Conservation (phyloP, 169 alveolate genomes). For the Cryptosporidium tyzzeri region DNA sequence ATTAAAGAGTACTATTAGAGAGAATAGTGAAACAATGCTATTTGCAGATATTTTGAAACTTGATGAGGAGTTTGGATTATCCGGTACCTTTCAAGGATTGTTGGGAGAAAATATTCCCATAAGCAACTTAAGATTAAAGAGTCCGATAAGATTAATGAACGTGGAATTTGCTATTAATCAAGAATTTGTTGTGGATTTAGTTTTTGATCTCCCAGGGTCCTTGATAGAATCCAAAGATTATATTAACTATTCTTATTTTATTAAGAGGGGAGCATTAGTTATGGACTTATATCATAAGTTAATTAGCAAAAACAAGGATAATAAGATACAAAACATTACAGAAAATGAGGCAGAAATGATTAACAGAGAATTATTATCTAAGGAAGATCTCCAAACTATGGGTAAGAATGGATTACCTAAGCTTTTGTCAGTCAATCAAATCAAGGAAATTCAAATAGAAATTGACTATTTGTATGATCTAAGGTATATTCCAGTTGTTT, state of each 20-base stretch:
- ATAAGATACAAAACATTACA: not conserved
- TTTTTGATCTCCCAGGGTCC: conserved; percentile 14
- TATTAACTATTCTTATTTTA: conserved; percentile 32
- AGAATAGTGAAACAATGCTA: not conserved
- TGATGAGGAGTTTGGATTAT: conserved; percentile 2
- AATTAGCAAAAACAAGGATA: not conserved
- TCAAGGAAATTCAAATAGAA: conserved; percentile 2
- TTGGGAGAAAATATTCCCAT: not conserved
- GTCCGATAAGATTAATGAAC: not conserved
- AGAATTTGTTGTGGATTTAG: conserved; percentile 8
- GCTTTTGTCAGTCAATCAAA: not conserved
- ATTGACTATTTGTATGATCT: conserved; percentile 47
- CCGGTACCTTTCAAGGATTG: not conserved
- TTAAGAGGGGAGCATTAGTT: conserved; percentile 40
- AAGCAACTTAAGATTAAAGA: not conserved
- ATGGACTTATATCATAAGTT: conserved; percentile 6
- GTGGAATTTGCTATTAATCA: not conserved
- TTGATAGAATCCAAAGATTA: conserved; percentile 31
- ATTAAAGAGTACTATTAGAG: not conserved
- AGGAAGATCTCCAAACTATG: not conserved
- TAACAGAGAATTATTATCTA: not conserved
- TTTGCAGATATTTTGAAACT: conserved; percentile 25
- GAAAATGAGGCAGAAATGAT: not conserved
- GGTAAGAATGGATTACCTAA: not conserved
- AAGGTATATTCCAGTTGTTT: conserved; percentile 34